These are phyloP conservation scores for Theobroma cacao DNA, from an alignment of 345 rosid species.

Conservation along the genomic window DNA sequence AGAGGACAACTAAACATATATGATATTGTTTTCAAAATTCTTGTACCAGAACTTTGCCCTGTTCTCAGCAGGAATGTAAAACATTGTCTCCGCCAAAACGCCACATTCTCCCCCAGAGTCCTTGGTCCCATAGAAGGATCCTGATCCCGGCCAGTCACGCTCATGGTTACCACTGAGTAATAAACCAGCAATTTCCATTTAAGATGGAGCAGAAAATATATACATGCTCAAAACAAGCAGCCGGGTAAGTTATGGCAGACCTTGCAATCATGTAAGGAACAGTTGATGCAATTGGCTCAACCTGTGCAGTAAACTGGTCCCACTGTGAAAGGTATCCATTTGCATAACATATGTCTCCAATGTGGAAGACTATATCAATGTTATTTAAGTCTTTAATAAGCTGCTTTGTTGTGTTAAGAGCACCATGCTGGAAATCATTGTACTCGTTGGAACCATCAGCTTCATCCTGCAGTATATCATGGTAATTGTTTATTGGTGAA, in stretches of 20 bases:
- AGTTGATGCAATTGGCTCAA: slow-evolving; percentile 66
- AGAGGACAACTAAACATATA: not conserved
- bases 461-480: slow-evolving; percentile 43
- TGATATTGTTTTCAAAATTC: not conserved
- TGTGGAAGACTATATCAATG: slow-evolving; percentile 61
- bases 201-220: not conserved
- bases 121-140: slow-evolving; percentile 51
- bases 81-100: slow-evolving; percentile 71
- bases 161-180: slow-evolving; percentile 68
- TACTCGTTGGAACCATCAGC: slow-evolving; percentile 63
- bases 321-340: slow-evolving; percentile 73
- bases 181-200: not conserved
- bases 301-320: slow-evolving; percentile 71
- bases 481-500: not conserved
- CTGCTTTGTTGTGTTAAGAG: slow-evolving; percentile 65
- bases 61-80: slow-evolving; percentile 62
- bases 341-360: slow-evolving; percentile 70
- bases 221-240: not conserved
- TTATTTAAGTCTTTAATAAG: slow-evolving; percentile 52
- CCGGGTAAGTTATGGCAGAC: slow-evolving; percentile 20
- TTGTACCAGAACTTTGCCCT: slow-evolving; percentile 59
- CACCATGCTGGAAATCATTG: slow-evolving; percentile 44
- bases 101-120: slow-evolving; percentile 88
- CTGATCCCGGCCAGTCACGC: slow-evolving; percentile 68
- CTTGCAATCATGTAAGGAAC: slow-evolving; percentile 77